Evolutionary conservation across 2,329 filamentous ascomycete species (phyloP).

Genomic region (Monilinia polystroma): DNA sequence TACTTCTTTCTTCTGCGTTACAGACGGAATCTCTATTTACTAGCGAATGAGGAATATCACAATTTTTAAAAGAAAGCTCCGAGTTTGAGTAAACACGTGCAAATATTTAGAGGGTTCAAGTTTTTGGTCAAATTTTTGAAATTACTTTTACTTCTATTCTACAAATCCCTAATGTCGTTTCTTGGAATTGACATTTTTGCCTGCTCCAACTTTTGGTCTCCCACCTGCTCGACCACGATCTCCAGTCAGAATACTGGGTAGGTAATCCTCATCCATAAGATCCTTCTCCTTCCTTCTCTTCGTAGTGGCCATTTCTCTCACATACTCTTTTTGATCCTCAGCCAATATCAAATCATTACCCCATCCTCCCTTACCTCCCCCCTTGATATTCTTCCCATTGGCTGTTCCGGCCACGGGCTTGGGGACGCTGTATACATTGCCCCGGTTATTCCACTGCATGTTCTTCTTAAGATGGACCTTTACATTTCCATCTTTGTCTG

Average conservation of each 20-base stretch:
- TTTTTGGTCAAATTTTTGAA: slow-evolving; percentile 22
- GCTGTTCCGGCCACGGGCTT: slow-evolving; percentile 81
- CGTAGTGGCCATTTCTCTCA: slow-evolving; percentile 61
- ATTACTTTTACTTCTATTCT: slow-evolving; percentile 19
- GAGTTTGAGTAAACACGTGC: background rate
- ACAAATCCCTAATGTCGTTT: slow-evolving; percentile 51
- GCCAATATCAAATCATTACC: slow-evolving; percentile 79
- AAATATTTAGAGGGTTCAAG: background rate
- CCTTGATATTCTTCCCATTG: slow-evolving; percentile 67
- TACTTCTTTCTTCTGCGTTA: slow-evolving; percentile 5
- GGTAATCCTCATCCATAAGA: slow-evolving; percentile 91
- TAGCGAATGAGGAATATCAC: slow-evolving; percentile 4
- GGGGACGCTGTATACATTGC: slow-evolving; percentile 88
- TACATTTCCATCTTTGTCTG: slow-evolving; percentile 76
- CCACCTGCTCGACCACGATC: slow-evolving; percentile 65
- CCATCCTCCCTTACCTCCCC: slow-evolving; percentile 85
- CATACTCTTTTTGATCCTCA: slow-evolving; percentile 95
- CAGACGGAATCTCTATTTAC: background rate
- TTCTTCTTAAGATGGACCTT: slow-evolving; percentile 86
- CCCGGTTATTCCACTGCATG: slow-evolving; percentile 93
- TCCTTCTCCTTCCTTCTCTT: slow-evolving; percentile 70
- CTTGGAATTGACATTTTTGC: slow-evolving; percentile 79
- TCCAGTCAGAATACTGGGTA: slow-evolving; percentile 82
- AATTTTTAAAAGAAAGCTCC: slow-evolving; percentile 6
- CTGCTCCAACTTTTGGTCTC: slow-evolving; percentile 78